Evolutionary conservation across 129 eudicot genomes (phyloP), one percentile per base, ranked within the genome.

Genomic region (Tanacetum coccineum): DNA sequence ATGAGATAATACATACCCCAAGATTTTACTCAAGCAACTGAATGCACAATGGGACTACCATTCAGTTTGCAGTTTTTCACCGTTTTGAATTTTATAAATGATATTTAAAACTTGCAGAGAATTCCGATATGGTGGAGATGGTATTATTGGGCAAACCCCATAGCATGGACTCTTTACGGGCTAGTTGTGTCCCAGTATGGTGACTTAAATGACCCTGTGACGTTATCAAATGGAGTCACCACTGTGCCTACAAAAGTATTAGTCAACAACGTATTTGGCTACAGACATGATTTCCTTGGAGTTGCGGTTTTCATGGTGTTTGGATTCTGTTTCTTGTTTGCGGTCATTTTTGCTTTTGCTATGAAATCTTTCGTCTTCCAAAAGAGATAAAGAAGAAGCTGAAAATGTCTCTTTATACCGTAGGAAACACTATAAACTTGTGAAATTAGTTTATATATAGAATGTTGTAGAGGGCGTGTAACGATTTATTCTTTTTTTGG

Each of bases 91-190:
- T 20, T 53, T 54, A 49, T 9, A 48, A 36, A 17, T 52, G 72
- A 20, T 6, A 20, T 22, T 50, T 26, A 1, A 20, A 54, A 54
- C 10, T 30, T 19, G 66, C 85, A 93, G 98, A 86, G 87, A 74
- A 88, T 93, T 21, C 98, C 98, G 19, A 79, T 86, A 64, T 93
- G 98, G 98, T 93, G 98, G 98, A 93, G 98, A 84, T 93, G 98
- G 98, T 93, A 93, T 75, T 93, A 93, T 72, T 93, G 98, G 98
- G 91, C 95, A 65, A 93, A 93, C 81, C 98, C 98, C 10, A 80
- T 93, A 9, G 95, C 98, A 52, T 93, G 98, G 98, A 78, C 84
- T 61, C 91, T 93, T 13, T 93, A 93, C 36, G 98, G 98, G n/a
- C 92, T 93, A 10, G 85, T 93, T 28, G 88, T 82, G 14, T 93